Conservation (phyloP, 805 yeast species). For the Suhomyces xylopsoci region DNA sequence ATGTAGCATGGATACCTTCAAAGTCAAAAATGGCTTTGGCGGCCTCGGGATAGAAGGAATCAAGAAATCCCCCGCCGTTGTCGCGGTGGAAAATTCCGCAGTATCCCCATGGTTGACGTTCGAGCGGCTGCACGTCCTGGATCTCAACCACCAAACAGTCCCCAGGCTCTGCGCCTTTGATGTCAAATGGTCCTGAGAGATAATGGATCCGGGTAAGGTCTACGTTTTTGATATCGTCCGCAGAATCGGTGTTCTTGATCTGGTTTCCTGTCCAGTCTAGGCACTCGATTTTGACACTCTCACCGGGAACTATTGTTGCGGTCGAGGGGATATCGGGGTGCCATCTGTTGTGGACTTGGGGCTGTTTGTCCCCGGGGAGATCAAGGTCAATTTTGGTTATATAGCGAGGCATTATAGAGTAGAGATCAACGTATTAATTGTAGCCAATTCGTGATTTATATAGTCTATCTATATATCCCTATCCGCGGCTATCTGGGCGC, state of each 20-base stretch:
- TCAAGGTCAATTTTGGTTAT: constrained; percentile 38
- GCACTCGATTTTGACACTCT: constrained; percentile 47
- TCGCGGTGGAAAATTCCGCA: constrained; percentile 47
- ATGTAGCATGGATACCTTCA: constrained; percentile 48
- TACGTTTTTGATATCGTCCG: constrained; percentile 46
- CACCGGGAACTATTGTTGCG: constrained; percentile 39
- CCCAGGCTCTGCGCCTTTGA: constrained; percentile 46
- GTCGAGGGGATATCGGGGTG: constrained; percentile 49
- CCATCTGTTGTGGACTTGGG: constrained; percentile 51
- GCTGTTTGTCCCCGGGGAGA: constrained; percentile 46
- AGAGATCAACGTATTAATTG: not conserved
- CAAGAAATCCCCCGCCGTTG: constrained; percentile 52
- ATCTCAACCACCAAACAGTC: constrained; percentile 49
- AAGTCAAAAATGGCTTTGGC: constrained; percentile 53
- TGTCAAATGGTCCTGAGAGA: constrained; percentile 47
- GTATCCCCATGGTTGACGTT: constrained; percentile 54
- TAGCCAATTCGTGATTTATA: not conserved
- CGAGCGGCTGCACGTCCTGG: constrained; percentile 51
- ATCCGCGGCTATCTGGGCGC: not conserved
- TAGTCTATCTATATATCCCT: not conserved
- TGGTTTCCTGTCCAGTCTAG: constrained; percentile 57
- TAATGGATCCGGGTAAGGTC: constrained; percentile 48
- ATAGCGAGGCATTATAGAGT: not conserved
- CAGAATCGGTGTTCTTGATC: constrained; percentile 43
- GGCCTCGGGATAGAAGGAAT: constrained; percentile 47